Base-by-base conservation (phyloP, 2,329 filamentous ascomycete species). In the Ophiostoma sp. region DNA sequence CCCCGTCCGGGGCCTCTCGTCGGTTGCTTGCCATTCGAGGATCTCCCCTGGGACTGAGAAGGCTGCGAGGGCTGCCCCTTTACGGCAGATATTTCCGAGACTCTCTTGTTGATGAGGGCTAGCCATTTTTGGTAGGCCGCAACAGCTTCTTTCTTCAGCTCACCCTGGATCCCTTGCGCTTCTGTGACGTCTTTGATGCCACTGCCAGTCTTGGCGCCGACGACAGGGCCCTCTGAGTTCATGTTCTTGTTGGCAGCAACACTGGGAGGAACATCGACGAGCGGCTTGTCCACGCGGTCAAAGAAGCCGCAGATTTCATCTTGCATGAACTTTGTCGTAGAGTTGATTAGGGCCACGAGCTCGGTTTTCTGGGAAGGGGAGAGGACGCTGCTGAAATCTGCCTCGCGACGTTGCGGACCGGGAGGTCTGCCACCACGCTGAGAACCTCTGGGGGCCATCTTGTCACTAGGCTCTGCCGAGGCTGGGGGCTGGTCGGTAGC, bases 41-140 rank as follows among this genome's bases (percentile, higher is more conserved):
- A 5, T 52, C 16, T 72, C 41, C 14, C 58, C 40, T 66, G 69
- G 71, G 66, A 69, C 70, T 74, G 58, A 74, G 72, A 71, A 73
- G 73, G 55, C 70, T 68, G 75, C 69, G 42, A 73, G 70, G 70
- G 75, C 66, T 73, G 72, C 69, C 84, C 82, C 66, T 79, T 82
- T 42, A 85, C 81, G 58, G 85, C 81, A 55, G 84, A 82, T 18
- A 93, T 83, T 47, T 95, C 89, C 18, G 87, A 85, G 38, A 96
- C 80, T 14, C 93, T 85, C 68, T 86, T 83, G 55, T 91, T 80
- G 9, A 97, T 85, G 12, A 82, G 81, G 5, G 86, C 83, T 73
- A 91, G 86, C 94, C 94, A 98, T 72, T 92, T 89, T 69, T 90
- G 87, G 75, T 94, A 96, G 75, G 89, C 87, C 6, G 83, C 79